Evolutionary conservation across 2,329 filamentous ascomycete species (phyloP), one percentile per base, ranked within the genome.

Genomic region (Trichoderma atroviride): DNA sequence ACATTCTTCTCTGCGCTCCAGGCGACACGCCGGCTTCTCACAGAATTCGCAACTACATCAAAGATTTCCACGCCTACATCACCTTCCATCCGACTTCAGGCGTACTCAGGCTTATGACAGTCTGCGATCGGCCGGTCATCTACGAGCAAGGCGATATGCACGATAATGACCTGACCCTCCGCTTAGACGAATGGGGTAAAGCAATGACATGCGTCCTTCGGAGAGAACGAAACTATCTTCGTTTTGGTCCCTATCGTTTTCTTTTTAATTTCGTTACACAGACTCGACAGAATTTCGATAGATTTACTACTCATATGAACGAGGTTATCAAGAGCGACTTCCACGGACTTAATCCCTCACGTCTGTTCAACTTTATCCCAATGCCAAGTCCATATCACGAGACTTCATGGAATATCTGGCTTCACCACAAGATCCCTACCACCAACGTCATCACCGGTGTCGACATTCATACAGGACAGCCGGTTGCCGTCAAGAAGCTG

Each of bases 131-230:
- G 3, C 33, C 33, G 7, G 22, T 64, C 33, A 27, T 53, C 9
- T 64, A 64, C 24, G 61, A 64, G 33, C 31, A 31, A 5, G 61
- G 61, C 9, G 35, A 43, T 10, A 56, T 31, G 61, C 7, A 64
- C 16, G 16, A 55, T 3, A 11, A 55, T 13, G 61, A 64, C 7
- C 10, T 64, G 31, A 27, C 11, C 7, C 9, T 64, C 3, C 24
- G 6, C 5, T 10, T 24, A 4, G 14, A 24, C 4, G 24, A 10
- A 5, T 35, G 22, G 4, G 27, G 35, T 3, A 50, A 22, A n/a
- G 19, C 3, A 6, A 35, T 16, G n/a, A 40, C 22, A 5, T 40
- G 33, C 7, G 31, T 64, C 13, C 9, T 55, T 33, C 31, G 52
- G 9, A 33, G 24, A 10, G 13, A 56, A 3, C 19, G 11, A 16